Evolutionary conservation across 139 green algal genomes (phyloP).

Genomic region (Yamagishiella unicocca): DNA sequence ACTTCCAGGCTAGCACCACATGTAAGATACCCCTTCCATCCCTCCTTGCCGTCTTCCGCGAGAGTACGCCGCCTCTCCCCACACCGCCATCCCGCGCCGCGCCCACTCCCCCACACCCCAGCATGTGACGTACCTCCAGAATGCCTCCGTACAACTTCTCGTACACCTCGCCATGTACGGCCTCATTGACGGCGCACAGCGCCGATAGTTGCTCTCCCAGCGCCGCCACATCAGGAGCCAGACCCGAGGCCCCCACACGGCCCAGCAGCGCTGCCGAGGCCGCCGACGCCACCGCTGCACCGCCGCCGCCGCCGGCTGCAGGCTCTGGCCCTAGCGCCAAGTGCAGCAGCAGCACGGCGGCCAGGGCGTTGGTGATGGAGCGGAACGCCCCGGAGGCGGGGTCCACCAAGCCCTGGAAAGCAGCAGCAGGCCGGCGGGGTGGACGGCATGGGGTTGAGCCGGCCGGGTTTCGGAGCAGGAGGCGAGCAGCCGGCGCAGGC

Average conservation of each 20-base stretch:
- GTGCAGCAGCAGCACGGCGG: slow-evolving; percentile 53
- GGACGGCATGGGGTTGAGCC: too few species aligned
- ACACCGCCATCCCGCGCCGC: background rate
- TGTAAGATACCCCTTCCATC: background rate
- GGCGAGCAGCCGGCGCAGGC: too few species aligned
- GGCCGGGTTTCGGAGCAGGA: too few species aligned
- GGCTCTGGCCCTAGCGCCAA: slow-evolving; percentile 59
- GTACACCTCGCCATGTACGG: slow-evolving; percentile 62
- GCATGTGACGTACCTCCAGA: background rate
- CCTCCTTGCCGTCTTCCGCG: too few species aligned
- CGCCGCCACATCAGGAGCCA: slow-evolving; percentile 64
- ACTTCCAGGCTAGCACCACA: too few species aligned
- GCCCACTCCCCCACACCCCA: background rate
- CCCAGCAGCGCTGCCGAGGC: slow-evolving; percentile 35
- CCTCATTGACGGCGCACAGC: slow-evolving; percentile 65
- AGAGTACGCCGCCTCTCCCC: too few species aligned
- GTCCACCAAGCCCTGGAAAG: slow-evolving; percentile 40
- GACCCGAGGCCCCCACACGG: slow-evolving; percentile 61
- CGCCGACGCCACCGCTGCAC: background rate
- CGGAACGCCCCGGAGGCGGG: slow-evolving; percentile 54
- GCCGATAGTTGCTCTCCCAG: slow-evolving; percentile 61
- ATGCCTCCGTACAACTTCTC: background rate
- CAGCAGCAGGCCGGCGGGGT: too few species aligned
- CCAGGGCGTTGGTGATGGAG: slow-evolving; percentile 59
- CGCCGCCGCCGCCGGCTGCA: background rate